Percentiles rank a stretch among this genome's conserved stretches.
Conservation (phyloP, 345 rosid genomes). For the Lepidium didymum region DNA sequence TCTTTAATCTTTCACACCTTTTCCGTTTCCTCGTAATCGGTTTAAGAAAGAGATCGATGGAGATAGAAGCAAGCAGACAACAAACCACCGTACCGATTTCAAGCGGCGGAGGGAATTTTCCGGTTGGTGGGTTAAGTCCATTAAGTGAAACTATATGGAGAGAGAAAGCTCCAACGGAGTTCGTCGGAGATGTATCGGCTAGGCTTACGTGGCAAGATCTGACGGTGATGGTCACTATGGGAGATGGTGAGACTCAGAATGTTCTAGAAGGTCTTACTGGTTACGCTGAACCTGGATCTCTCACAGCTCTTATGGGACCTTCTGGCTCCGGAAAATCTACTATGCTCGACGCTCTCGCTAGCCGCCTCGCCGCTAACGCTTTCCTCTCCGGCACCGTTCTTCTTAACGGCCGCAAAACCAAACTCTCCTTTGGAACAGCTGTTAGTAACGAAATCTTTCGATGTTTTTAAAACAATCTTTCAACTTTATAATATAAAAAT, state of each 20-base stretch:
- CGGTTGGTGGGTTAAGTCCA: constrained; percentile 64
- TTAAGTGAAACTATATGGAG: constrained; percentile 75
- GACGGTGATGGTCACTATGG: constrained; percentile 63
- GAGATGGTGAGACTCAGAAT: constrained; percentile 64
- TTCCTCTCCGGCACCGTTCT: constrained; percentile 79
- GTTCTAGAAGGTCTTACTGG: constrained; percentile 86
- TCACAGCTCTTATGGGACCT: constrained; percentile 94
- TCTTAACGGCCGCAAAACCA: constrained; percentile 86
- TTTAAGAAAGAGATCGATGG: constrained; percentile 41
- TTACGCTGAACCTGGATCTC: constrained; percentile 76
- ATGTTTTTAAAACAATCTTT: background rate
- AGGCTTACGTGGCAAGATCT: constrained; percentile 91
- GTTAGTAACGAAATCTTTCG: constrained; percentile 36
- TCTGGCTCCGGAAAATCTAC: constrained; percentile 96
- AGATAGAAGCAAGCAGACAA: constrained; percentile 63
- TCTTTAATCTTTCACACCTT: constrained; percentile 19
- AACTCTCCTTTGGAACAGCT: constrained; percentile 91
- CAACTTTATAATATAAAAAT: background rate
- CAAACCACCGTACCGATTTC: constrained; percentile 24
- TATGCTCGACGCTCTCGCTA: constrained; percentile 78
- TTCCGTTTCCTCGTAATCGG: constrained; percentile 24
- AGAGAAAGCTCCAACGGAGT: constrained; percentile 47
- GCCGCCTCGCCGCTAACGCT: constrained; percentile 89
- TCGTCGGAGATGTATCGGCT: constrained; percentile 77
- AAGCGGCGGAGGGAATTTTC: constrained; percentile 28